Evolutionary conservation across 768 basidiomycete species (phyloP).

Genomic region (Nidularia sp.): DNA sequence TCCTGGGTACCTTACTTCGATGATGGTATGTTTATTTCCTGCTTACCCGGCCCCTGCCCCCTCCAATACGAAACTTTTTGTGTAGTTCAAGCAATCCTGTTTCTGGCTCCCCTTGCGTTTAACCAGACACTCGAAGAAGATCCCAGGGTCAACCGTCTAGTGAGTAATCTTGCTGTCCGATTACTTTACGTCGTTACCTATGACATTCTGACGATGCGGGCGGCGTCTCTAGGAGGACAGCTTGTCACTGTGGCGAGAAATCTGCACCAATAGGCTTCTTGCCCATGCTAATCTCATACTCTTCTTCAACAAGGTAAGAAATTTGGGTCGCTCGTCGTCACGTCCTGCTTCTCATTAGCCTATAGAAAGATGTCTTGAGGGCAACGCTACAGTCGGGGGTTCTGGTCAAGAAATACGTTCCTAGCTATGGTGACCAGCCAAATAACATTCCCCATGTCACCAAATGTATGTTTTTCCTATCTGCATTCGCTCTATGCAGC

Average conservation of each 20-base stretch:
- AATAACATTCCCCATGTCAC: constrained; percentile 60
- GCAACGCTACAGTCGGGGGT: constrained; percentile 55
- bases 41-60: background rate
- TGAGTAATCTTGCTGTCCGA: constrained; percentile 15
- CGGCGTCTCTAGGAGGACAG: constrained; percentile 56
- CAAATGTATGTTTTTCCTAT: constrained; percentile 44
- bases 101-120: constrained; percentile 76
- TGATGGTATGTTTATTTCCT: constrained; percentile 35
- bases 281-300: constrained; percentile 61
- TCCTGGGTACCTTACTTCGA: constrained; percentile 80
- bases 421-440: constrained; percentile 53
- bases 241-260: constrained; percentile 64
- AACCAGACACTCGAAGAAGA: constrained; percentile 74
- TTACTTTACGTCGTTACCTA: background rate
- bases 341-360: too few relatives aligned
- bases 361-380: constrained; percentile 47
- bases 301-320: constrained; percentile 67
- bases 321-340: too few relatives aligned
- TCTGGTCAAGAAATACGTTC: constrained; percentile 53
- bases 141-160: constrained; percentile 58
- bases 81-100: constrained; percentile 72
- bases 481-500: background rate
- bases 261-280: constrained; percentile 63
- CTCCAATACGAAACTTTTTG: background rate
- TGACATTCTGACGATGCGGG: background rate